phyloP scores from a whole-genome alignment of 495 filamentous ascomycete genomes.

The Aspergillus nidulans region DNA sequence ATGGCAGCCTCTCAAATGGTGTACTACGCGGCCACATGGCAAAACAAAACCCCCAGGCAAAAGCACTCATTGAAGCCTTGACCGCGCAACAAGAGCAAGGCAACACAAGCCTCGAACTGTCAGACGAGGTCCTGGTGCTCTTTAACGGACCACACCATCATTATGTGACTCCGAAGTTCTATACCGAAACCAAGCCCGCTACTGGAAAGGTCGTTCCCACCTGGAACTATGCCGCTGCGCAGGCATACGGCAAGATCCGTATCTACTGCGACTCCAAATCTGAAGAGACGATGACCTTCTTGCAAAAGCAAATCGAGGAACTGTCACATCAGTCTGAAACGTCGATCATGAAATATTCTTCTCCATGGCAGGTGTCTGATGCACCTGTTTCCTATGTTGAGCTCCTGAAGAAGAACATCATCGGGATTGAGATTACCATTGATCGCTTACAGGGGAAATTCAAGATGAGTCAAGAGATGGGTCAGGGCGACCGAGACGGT shows the following conservation, averaged over 20 bases:
- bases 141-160: slow-evolving; percentile 49
- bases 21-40: slow-evolving; percentile 53
- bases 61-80: slow-evolving; percentile 47
- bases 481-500: slow-evolving; percentile 41
- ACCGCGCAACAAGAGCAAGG: slow-evolving; percentile 6
- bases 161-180: slow-evolving; percentile 60
- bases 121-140: slow-evolving; percentile 40
- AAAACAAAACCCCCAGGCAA: slow-evolving; percentile 50
- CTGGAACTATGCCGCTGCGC: slow-evolving; percentile 58
- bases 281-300: slow-evolving; percentile 32
- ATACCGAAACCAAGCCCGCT: slow-evolving; percentile 50
- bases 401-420: slow-evolving; percentile 49
- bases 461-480: slow-evolving; percentile 56
- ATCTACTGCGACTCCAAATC: slow-evolving; percentile 41
- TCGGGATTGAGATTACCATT: slow-evolving; percentile 51
- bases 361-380: slow-evolving; percentile 45
- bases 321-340: slow-evolving; percentile 42
- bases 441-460: slow-evolving; percentile 49
- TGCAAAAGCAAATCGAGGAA: slow-evolving; percentile 43
- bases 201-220: slow-evolving; percentile 58
- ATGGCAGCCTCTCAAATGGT: slow-evolving; percentile 23
- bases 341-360: slow-evolving; percentile 45
- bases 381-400: slow-evolving; percentile 44
- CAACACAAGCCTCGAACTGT: slow-evolving; percentile 13
- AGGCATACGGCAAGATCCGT: slow-evolving; percentile 48